Percentiles rank a stretch among this genome's conserved stretches.
Conservation (phyloP, 2,329 filamentous ascomycete species). For the Ustilaginoidea virens region DNA sequence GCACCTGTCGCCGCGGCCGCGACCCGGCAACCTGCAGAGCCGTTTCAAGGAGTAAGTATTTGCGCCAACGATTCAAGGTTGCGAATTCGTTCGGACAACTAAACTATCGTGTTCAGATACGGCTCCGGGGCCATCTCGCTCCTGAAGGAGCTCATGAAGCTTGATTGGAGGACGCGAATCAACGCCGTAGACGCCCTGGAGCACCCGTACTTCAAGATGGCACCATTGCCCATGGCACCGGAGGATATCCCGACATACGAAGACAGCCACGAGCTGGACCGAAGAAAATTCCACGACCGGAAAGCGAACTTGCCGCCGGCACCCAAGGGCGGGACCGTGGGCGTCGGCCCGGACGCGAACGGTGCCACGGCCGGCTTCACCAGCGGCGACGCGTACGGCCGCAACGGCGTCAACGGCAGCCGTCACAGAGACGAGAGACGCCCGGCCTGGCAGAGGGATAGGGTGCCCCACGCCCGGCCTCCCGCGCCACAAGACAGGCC, state of each 20-base stretch:
- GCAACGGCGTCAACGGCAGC: constrained; percentile 32
- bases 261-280: constrained; percentile 92
- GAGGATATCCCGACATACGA: constrained; percentile 84
- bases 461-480: constrained; percentile 33
- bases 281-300: constrained; percentile 76
- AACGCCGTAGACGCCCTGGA: constrained; percentile 90
- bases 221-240: constrained; percentile 64
- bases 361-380: constrained; percentile 30
- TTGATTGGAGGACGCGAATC: constrained; percentile 78
- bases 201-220: constrained; percentile 76
- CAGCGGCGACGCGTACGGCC: constrained; percentile 33
- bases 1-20: constrained; percentile 45
- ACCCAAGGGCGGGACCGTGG: constrained; percentile 80
- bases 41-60: constrained; percentile 61
- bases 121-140: constrained; percentile 62
- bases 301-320: constrained; percentile 76
- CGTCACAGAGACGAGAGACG: constrained; percentile 32
- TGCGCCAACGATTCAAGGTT: too few relatives aligned
- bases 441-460: constrained; percentile 40
- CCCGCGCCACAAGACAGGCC: constrained; percentile 25
- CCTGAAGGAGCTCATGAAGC: constrained; percentile 64
- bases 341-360: constrained; percentile 47
- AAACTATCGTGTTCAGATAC: constrained; percentile 25
- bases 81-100: too few relatives aligned
- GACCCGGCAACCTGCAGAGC: constrained; percentile 50